A percentile compares a stretch with the other conserved stretches of the same genome.
Evolutionary conservation across 257 asterid species (phyloP).

Genomic region (Catharanthus roseus): DNA sequence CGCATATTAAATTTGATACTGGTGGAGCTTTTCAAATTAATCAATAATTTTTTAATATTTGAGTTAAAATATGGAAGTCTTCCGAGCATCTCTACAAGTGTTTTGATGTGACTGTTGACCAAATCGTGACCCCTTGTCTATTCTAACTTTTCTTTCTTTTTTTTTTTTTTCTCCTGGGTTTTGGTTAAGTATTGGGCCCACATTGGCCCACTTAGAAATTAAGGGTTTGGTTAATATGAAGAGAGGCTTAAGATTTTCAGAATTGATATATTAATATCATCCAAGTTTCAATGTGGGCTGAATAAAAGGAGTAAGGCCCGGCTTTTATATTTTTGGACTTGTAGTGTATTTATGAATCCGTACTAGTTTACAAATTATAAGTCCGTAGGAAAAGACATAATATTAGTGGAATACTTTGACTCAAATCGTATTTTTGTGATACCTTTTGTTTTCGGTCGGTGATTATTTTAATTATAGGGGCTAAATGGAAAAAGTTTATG

Average conservation of each 20-base stretch:
- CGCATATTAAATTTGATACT: no score
- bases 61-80: no score
- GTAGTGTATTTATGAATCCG: background rate
- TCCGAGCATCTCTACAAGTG: no score
- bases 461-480: background rate
- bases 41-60: no score
- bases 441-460: background rate
- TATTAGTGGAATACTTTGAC: background rate
- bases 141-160: background rate
- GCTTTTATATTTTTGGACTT: background rate
- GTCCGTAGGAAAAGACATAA: background rate
- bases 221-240: no score
- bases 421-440: background rate
- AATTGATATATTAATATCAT: background rate
- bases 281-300: background rate
- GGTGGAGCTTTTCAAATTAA: no score
- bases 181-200: background rate
- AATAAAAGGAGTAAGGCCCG: background rate
- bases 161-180: background rate
- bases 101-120: slow-evolving; percentile 41
- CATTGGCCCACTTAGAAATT: background rate
- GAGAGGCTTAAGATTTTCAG: background rate
- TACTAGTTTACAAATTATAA: no score
- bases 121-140: background rate
- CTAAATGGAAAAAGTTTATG: no score